Percentiles rank a stretch among this genome's conserved stretches.
phyloP scores from a whole-genome alignment of 2,329 filamentous ascomycete genomes.

The Arachnopeziza araneosa region DNA sequence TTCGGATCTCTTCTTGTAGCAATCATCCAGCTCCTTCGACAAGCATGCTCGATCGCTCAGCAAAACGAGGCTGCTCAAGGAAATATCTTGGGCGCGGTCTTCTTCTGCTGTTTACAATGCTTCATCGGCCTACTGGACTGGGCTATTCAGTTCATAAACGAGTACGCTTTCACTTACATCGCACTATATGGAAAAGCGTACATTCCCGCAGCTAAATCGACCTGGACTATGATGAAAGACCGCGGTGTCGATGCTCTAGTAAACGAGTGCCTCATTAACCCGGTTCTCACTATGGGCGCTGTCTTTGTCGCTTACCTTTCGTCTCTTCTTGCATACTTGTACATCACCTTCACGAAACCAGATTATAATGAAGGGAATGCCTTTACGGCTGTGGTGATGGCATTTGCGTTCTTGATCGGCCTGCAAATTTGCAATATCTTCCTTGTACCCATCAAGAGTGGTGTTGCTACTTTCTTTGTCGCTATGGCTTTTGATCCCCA shows the following conservation, averaged over 20 bases:
- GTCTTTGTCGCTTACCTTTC: constrained; percentile 81
- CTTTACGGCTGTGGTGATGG: constrained; percentile 74
- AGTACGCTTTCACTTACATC: constrained; percentile 89
- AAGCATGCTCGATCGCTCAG: constrained; percentile 73
- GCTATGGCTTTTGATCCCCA: constrained; percentile 65
- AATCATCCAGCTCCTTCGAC: constrained; percentile 78
- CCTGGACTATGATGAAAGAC: constrained; percentile 71
- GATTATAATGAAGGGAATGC: constrained; percentile 63
- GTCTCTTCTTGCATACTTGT: constrained; percentile 79
- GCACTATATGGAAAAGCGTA: constrained; percentile 89
- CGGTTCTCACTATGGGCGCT: constrained; percentile 65
- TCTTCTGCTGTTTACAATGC: constrained; percentile 73
- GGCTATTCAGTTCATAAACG: constrained; percentile 83
- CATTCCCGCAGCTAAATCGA: constrained; percentile 60
- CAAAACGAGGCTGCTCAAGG: constrained; percentile 59
- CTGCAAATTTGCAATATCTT: constrained; percentile 87
- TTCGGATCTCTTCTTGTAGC: constrained; percentile 82
- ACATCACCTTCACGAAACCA: constrained; percentile 75
- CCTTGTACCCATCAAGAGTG: constrained; percentile 78
- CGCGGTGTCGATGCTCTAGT: constrained; percentile 86
- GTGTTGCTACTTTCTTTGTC: constrained; percentile 90
- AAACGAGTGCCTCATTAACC: constrained; percentile 49
- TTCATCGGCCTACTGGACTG: constrained; percentile 75
- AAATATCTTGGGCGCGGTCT: constrained; percentile 59
- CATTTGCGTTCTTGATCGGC: constrained; percentile 84